phyloP scores from a whole-genome alignment of 306 rosid species.

The Mucuna pruriens region DNA sequence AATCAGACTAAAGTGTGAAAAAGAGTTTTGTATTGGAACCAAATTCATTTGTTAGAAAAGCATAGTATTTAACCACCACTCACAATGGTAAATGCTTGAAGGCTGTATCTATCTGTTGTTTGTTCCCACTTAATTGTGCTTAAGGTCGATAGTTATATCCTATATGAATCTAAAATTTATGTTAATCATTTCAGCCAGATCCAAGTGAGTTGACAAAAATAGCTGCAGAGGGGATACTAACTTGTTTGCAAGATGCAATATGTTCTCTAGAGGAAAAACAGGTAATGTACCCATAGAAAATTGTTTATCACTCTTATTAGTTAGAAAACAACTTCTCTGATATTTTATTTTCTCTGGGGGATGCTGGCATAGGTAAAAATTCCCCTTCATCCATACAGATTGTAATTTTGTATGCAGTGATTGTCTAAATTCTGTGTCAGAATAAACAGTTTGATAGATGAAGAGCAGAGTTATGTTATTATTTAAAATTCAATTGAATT shows the following conservation, averaged over 20 bases:
- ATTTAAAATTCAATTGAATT: constrained; percentile 26
- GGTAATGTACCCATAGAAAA: constrained; percentile 50
- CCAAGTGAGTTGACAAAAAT: constrained; percentile 72
- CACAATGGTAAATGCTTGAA: constrained; percentile 19
- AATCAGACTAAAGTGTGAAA: background rate
- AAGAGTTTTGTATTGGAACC: constrained; percentile 4
- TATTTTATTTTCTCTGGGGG: background rate
- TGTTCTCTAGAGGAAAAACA: constrained; percentile 74
- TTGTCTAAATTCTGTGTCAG: constrained; percentile 2
- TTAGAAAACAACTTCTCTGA: constrained; percentile 1
- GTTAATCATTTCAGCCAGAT: constrained; percentile 73
- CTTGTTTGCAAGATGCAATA: constrained; percentile 89
- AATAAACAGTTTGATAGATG: background rate
- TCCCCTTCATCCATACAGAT: background rate
- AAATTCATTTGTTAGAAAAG: background rate
- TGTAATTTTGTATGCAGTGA: background rate
- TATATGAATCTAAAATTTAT: constrained; percentile 32
- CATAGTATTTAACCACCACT: constrained; percentile 16
- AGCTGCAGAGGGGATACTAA: constrained; percentile 92
- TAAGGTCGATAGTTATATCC: constrained; percentile 16
- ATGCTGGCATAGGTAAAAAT: constrained; percentile 3
- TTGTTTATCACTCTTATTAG: constrained; percentile 6
- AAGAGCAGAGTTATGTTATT: constrained; percentile 14
- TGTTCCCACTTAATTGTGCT: constrained; percentile 35
- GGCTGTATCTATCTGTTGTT: constrained; percentile 29